Evolutionary conservation across 768 basidiomycete genomes (phyloP).

Genomic region (Kwoniella dendrophila): DNA sequence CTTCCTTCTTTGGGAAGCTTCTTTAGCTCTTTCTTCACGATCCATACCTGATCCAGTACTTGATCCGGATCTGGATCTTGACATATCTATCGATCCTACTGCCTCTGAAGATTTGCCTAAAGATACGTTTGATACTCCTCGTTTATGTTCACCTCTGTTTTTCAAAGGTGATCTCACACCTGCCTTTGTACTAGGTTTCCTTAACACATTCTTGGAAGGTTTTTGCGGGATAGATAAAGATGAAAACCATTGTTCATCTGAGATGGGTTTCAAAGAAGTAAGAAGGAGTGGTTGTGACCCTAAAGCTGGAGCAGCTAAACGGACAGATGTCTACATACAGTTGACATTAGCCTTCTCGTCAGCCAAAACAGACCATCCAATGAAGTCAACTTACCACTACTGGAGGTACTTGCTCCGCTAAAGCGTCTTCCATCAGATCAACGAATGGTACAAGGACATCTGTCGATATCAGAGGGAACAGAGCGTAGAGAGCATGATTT

Average conservation of each 20-base stretch:
- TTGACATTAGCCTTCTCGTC: neutral
- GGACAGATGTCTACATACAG: constrained; percentile 49
- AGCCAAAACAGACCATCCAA: too few species aligned
- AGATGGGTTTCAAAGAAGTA: constrained; percentile 48
- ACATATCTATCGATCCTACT: constrained; percentile 4
- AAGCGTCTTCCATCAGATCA: constrained; percentile 56
- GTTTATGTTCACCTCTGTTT: neutral
- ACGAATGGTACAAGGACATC: constrained; percentile 55
- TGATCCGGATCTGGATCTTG: constrained; percentile 11
- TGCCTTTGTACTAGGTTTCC: neutral
- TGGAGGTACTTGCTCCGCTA: constrained; percentile 53
- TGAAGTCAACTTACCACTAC: constrained; percentile 40
- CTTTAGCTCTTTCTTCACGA: constrained; percentile 16
- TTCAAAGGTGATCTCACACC: neutral
- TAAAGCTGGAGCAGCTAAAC: constrained; percentile 48
- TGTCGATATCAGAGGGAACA: constrained; percentile 54
- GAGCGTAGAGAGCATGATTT: constrained; percentile 50
- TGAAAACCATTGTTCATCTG: constrained; percentile 55
- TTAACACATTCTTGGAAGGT: neutral
- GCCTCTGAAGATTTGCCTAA: neutral
- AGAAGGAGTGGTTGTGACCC: constrained; percentile 52
- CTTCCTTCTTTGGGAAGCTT: constrained; percentile 30
- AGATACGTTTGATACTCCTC: neutral
- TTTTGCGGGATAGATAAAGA: constrained; percentile 25
- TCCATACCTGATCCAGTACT: neutral